A percentile compares a stretch with the other conserved stretches of the same genome.
These are phyloP conservation scores for Teratosphaeriaceae sp. DNA, from an alignment of 2,329 filamentous ascomycete species.

Conservation along the genomic window DNA sequence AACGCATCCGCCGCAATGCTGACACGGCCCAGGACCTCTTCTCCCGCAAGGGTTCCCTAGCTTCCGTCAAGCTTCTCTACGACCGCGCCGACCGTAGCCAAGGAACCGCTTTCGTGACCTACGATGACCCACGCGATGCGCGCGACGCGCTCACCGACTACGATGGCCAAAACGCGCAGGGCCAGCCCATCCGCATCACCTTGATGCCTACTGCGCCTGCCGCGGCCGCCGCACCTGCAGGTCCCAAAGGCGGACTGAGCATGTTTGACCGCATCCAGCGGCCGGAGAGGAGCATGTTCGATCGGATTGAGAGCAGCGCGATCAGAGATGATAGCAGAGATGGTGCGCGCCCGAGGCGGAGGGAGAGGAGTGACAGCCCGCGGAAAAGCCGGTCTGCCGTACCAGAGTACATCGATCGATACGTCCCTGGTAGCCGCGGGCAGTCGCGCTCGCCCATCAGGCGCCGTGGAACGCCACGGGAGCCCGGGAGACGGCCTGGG, in stretches of 20 bases:
- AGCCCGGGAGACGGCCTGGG: constrained; percentile 41
- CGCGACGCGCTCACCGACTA: constrained; percentile 69
- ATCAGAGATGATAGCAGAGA: constrained; percentile 24
- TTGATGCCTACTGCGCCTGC: constrained; percentile 52
- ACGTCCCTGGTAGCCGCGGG: constrained; percentile 58
- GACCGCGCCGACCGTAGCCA: constrained; percentile 85
- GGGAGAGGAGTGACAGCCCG: constrained; percentile 36
- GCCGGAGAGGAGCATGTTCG: constrained; percentile 54
- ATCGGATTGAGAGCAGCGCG: constrained; percentile 47
- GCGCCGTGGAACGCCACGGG: constrained; percentile 43
- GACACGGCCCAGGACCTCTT: constrained; percentile 62
- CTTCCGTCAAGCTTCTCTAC: constrained; percentile 65
- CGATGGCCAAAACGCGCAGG: constrained; percentile 85
- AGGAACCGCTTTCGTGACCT: constrained; percentile 77
- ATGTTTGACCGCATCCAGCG: constrained; percentile 45
- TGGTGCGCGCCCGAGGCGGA: constrained; percentile 12
- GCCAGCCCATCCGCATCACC: constrained; percentile 66
- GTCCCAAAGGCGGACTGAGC: constrained; percentile 14
- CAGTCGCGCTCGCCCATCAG: constrained; percentile 51
- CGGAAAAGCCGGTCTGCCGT: constrained; percentile 47
- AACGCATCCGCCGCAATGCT: background rate
- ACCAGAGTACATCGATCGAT: constrained; percentile 68
- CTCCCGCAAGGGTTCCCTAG: constrained; percentile 64
- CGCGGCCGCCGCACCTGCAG: constrained; percentile 32
- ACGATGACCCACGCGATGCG: constrained; percentile 65